Conservation (phyloP, 129 eudicot genomes). For the Daucus carota region DNA sequence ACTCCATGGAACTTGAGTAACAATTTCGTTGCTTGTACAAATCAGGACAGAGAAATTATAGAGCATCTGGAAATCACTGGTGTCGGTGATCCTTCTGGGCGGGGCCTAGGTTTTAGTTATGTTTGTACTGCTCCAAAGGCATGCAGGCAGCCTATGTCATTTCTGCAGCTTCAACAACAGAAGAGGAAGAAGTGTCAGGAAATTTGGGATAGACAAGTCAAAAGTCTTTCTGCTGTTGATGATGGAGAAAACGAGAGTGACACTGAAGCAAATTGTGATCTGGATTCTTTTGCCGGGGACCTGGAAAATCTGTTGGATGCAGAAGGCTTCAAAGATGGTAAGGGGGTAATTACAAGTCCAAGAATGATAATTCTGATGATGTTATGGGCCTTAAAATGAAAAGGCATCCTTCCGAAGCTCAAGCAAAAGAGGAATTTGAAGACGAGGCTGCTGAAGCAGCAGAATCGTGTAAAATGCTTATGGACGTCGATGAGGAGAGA, state of each 20-base stretch:
- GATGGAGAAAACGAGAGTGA: slow-evolving; percentile 91
- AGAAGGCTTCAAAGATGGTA: slow-evolving; percentile 70
- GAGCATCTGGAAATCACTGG: slow-evolving; percentile 97
- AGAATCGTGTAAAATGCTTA: slow-evolving; percentile 82
- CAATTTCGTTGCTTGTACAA: slow-evolving; percentile 89
- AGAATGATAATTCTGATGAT: slow-evolving; percentile 47
- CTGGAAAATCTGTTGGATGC: slow-evolving; percentile 88
- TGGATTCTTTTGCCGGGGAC: slow-evolving; percentile 97
- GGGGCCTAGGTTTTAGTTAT: too few relatives aligned
- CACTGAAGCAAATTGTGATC: slow-evolving; percentile 76
- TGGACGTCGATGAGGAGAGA: slow-evolving; percentile 58
- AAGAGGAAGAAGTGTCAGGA: slow-evolving; percentile 93
- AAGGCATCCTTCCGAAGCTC: slow-evolving; percentile 73
- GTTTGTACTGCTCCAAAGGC: too few relatives aligned
- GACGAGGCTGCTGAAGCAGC: slow-evolving; percentile 99
- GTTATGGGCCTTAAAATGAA: slow-evolving; percentile 90
- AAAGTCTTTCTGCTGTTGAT: slow-evolving; percentile 67
- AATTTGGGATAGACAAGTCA: slow-evolving; percentile 90
- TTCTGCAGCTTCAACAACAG: too few relatives aligned
- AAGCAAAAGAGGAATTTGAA: slow-evolving; percentile 79
- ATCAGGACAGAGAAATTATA: slow-evolving; percentile 88
- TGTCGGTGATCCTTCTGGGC: too few relatives aligned
- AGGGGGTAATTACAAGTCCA: slow-evolving; percentile 50
- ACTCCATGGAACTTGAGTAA: slow-evolving; percentile 96
- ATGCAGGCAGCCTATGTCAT: too few relatives aligned